Base-by-base conservation (phyloP, 2,329 filamentous ascomycete species). In the Stemphylium beticola region DNA sequence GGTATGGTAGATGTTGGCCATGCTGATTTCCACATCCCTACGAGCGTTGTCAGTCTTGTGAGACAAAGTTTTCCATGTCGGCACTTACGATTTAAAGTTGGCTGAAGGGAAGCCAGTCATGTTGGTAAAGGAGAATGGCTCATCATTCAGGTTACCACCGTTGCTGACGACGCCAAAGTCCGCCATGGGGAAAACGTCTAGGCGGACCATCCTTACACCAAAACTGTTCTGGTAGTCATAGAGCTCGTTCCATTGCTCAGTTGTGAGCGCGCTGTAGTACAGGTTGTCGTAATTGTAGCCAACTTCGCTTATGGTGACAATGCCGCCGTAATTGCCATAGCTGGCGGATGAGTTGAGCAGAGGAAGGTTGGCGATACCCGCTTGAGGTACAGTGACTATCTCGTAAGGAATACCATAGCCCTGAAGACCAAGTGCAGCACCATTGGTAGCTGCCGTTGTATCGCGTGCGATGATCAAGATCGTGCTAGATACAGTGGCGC, bases 321-420 rank as follows among this genome's bases (percentile, higher is more conserved):
- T 85, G 43, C 82, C 84, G 18, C 83, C 85, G 62, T 82, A 87
- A 67, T 85, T 86, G 56, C 85, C 85, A 46, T 76, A 69, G 3
- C 74, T 77, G 0, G 74, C 61, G 2, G 78, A 78, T 11, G 76
- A 75, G 63, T 82, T 86, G 29, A 87, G 77, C 0, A 71, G 57
- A 1, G 85, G 85, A 24, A 87, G 78, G 29, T 49, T 67, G 15
- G 73, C 61, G 4, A 77, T 73, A 12, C 85, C 85, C 6, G 67
- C 63, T 61, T 83, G 76, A 7, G 84, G 83, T n/a, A 87, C 83
- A 17, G 81, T 60, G 10, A 86, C 64, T 5, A 80, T 76, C 60
- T 85, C 76, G 62, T 79, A 87, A 1, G 84, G 83, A 57, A 87
- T 87, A 29, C 83, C 85, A 62, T 87, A 87, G 53, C 78, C 84